Base-by-base conservation (phyloP, 176 grass and related monocot genomes). In the Oryza meyeriana region DNA sequence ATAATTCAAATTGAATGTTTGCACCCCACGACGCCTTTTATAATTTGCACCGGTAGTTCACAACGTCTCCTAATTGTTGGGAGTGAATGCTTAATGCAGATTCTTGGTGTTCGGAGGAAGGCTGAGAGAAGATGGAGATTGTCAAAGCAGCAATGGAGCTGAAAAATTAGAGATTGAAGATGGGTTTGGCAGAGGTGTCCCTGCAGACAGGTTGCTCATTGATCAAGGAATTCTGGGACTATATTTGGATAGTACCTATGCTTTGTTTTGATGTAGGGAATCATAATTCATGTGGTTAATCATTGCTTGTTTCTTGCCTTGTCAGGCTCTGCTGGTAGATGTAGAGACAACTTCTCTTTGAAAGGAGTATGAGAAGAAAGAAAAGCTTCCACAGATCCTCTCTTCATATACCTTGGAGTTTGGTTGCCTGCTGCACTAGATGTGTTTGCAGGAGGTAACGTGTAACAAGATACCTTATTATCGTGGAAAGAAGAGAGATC, bases 121-220 rank as follows among this genome's bases (percentile, higher is more conserved):
- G 91, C 96, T 63, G 93, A 99, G 87, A 99, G n/a, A 99, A 65
- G 96, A 99, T 75, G 96, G 96, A 99, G 89, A 95, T 99, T 52
- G 96, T 95, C 50, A 99, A 95, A 84, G 82, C 93, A 12, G 96
- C 89, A 59, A 99, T 93, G 79, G 93, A 92, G 48, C 74, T 99
- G 35, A 95, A 90, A 86, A 91, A 67, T 74, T 89, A 47, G 87
- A 79, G 45, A 93, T 93, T 29, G 93, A 99, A 76, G 93, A 98
- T 66, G 93, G 96, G 66, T 98, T 95, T 92, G 3, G 17, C 75
- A 34, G 90, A 92, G 35, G 81, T 91, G 44, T 80, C 84, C 85
- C 33, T 84, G 74, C 66, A 92, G 93, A 84, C 93, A 92, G 96
- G 96, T 99, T 71, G 1, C 64, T 74, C 26, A 61, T 8, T 73